Percentiles rank a stretch among this genome's conserved stretches.
These are phyloP conservation scores for Plantago lanceolata DNA, from an alignment of 305 asterid species.

Conservation along the genomic window DNA sequence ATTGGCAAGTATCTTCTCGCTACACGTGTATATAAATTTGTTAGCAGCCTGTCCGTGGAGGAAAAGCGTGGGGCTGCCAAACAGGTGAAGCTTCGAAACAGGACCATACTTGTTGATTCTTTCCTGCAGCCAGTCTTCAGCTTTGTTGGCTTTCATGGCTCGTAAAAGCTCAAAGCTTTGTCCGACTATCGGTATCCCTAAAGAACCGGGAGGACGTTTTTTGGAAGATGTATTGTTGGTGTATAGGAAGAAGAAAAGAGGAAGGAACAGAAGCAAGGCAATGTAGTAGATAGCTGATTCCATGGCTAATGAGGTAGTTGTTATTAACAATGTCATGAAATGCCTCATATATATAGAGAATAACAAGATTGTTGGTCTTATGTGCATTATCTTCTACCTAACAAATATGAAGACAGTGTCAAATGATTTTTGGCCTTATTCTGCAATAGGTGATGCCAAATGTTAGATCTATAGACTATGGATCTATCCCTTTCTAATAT, in stretches of 20 bases:
- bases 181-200: slow-evolving; percentile 32
- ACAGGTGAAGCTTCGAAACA: slow-evolving; percentile 24
- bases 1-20: slow-evolving; percentile 18
- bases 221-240: slow-evolving; percentile 12
- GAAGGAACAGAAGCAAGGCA: slow-evolving; percentile 1
- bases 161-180: slow-evolving; percentile 25
- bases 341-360: background rate
- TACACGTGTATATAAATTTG: slow-evolving; percentile 27
- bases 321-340: background rate
- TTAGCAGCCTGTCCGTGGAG: slow-evolving; percentile 29
- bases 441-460: too few species aligned
- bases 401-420: background rate
- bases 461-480: too few species aligned
- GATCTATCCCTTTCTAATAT: too few species aligned
- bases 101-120: slow-evolving; percentile 26
- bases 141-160: slow-evolving; percentile 27
- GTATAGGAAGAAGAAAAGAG: slow-evolving; percentile 3
- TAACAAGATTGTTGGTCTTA: background rate
- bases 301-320: background rate
- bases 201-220: slow-evolving; percentile 31
- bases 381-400: background rate
- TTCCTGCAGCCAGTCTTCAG: slow-evolving; percentile 28
- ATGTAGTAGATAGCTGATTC: slow-evolving; percentile 5
- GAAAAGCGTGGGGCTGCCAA: slow-evolving; percentile 29
- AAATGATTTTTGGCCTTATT: background rate